Evolutionary conservation across 129 eudicot species (phyloP).

Genomic region (Chrysanthemum lavandulifolium): DNA sequence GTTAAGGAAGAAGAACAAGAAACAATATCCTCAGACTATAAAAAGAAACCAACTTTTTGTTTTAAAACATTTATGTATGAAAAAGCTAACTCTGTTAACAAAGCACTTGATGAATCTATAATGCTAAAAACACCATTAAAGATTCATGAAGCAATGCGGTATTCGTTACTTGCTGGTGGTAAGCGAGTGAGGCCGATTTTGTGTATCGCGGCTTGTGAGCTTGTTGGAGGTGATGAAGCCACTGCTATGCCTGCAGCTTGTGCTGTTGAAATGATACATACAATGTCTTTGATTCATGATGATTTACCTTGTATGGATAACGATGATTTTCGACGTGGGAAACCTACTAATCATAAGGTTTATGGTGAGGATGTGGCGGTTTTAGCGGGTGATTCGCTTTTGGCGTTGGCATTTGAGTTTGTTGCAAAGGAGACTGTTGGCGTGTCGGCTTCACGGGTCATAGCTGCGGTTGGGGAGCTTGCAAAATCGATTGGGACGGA

Average conservation of each 20-base stretch:
- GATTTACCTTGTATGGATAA: conserved; percentile 84
- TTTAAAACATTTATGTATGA: conserved; percentile 53
- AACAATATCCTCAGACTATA: not conserved
- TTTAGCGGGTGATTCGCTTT: conserved; percentile 65
- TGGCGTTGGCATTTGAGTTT: conserved; percentile 59
- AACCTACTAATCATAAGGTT: conserved; percentile 67
- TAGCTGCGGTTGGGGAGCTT: conserved; percentile 55
- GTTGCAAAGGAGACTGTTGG: conserved; percentile 46
- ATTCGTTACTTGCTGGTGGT: conserved; percentile 71
- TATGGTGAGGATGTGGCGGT: conserved; percentile 78
- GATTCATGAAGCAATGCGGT: conserved; percentile 70
- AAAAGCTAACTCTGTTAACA: conserved; percentile 46
- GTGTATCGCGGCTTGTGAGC: conserved; percentile 76
- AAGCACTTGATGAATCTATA: conserved; percentile 63
- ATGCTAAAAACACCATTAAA: conserved; percentile 40
- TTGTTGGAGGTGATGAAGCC: conserved; percentile 56
- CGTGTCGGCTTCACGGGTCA: conserved; percentile 37
- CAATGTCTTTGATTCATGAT: conserved; percentile 75
- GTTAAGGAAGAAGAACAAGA: conserved; percentile 33
- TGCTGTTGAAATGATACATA: conserved; percentile 81
- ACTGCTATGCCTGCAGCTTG: conserved; percentile 70
- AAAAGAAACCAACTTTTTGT: conserved; percentile 33
- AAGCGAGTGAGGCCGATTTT: conserved; percentile 64
- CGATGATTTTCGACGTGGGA: conserved; percentile 72
- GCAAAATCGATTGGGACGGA: conserved; percentile 67